A percentile compares a stretch with the other conserved stretches of the same genome.
These are phyloP conservation scores for Colletotrichum incanum DNA, from an alignment of 2,329 filamentous ascomycete genomes.

Conservation along the genomic window DNA sequence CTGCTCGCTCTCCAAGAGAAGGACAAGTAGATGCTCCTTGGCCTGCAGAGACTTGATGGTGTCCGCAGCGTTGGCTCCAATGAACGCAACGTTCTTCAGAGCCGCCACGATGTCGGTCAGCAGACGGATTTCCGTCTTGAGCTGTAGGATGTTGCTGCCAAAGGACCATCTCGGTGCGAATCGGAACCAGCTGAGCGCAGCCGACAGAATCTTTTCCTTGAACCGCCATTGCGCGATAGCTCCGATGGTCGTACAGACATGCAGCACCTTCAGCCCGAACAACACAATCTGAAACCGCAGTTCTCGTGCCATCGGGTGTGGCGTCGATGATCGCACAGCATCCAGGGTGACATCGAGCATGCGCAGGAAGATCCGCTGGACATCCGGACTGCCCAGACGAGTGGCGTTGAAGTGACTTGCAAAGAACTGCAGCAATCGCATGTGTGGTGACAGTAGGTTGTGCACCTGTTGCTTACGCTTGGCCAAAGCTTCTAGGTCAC, in stretches of 20 bases:
- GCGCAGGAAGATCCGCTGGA: constrained; percentile 85
- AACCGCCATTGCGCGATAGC: constrained; percentile 81
- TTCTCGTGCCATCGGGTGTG: constrained; percentile 91
- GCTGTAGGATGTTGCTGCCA: constrained; percentile 91
- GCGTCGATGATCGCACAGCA: constrained; percentile 78
- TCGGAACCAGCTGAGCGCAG: constrained; percentile 90
- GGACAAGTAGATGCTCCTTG: constrained; percentile 87
- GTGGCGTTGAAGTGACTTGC: constrained; percentile 96
- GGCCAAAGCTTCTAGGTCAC: constrained; percentile 81
- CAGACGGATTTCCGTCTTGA: constrained; percentile 92
- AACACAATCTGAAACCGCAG: constrained; percentile 91
- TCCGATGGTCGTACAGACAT: constrained; percentile 78
- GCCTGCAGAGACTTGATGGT: constrained; percentile 77
- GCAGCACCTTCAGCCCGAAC: constrained; percentile 85
- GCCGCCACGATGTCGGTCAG: constrained; percentile 81
- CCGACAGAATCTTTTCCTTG: constrained; percentile 91
- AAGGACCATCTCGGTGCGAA: constrained; percentile 92
- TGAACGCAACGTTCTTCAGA: constrained; percentile 75
- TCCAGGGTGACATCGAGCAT: constrained; percentile 85
- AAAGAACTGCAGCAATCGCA: constrained; percentile 88
- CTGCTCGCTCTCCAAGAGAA: constrained; percentile 89
- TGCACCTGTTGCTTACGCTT: constrained; percentile 86
- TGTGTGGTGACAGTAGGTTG: constrained; percentile 88
- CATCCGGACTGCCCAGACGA: constrained; percentile 86
- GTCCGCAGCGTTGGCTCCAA: constrained; percentile 68